Evolutionary conservation across 768 basidiomycete species (phyloP), one percentile per base, ranked within the genome.

Genomic region (Russula olivacea): DNA sequence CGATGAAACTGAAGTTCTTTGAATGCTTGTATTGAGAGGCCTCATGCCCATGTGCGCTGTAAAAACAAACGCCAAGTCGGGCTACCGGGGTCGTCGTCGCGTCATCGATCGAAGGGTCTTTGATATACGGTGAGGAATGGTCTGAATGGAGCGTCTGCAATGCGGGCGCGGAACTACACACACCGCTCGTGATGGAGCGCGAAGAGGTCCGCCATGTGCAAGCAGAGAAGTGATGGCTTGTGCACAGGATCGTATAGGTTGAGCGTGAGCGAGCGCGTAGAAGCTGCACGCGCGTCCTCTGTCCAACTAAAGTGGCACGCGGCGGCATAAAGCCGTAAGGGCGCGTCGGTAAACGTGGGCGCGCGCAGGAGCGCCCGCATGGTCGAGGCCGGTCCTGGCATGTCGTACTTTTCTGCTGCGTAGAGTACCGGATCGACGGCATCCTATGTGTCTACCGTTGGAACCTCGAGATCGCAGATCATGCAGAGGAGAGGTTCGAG

Each of bases 351-450:
- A 47, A 87, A 75, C 0, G 79, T 73, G 1, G 80, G 81, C 0
- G 81, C 81, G 70, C 80, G 77, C 58, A 83, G 74, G n/a, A 83
- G 77, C 38, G 83, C 79, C 43, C 83, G 83, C 55, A 86, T 72
- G 66, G 86, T 79, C 7, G 83, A 84, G 61, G 77, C 74, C 1
- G 85, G 83, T 0, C 86, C 86, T 0, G 81, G 79, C 82, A 86
- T 87, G 40, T 87, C 86, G 70, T 87, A 88, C 68, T 86, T 86
- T 69, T 88, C 85, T 0, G 85, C 81, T 0, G 84, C 83, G 58
- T 79, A 83, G 14, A 87, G 73, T n/a, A 88, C 68, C 4, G 77
- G 71, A 59, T 88, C 85, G 57, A 87, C 72, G 36, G 72, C 63
- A 66, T 85, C 84, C 69, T 80, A 83, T 0, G 80, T 80, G 41